Evolutionary conservation across 805 yeast genomes (phyloP), one percentile per base, ranked within the genome.

Genomic region (Zygosaccharomyces kombuchaensis): DNA sequence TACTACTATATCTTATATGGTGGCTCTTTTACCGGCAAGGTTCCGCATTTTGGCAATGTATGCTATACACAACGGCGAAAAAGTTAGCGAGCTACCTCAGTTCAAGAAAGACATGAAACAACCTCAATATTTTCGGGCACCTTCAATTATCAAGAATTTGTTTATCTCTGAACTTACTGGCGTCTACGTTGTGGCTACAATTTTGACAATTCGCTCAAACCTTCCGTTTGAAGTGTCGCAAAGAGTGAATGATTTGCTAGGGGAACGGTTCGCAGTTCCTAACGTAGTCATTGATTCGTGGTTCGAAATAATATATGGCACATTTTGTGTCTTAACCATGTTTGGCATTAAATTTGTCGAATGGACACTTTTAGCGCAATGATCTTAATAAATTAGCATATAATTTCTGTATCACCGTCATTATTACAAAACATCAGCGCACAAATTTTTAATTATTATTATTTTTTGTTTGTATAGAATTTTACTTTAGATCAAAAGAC

Each of bases 1-100:
- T 39, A 66, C 74, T 34, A 82, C 90, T 0, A 74, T 83, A 47
- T 73, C 77, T 34, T 81, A 82, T 27, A 63, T 82, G 12, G 58
- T 68, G 31, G 63, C 66, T 10, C 55, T 71, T 32, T 42, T 70
- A 6, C 75, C 75, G 2, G 48, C 64, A 7, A 62, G 63, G 34
- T 52, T 69, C n/a, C 66, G 65, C 30, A 46, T 56, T 4, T 39
- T 60, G 19, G 64, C 65, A 2, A 41, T 62, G 48, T 56, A 55
- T 48, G 59, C 64, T 1, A 51, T 62, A 43, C 54, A 56, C 25
- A 43, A 49, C 21, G 48, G 47, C n/a, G 53, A 51, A 12, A 38
- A 45, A 13, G 21, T 29, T 4, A 43, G 45, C 8, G 45, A 44
- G 7, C 50, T 63, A 16, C 66, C 67, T 4, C 47, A 40, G 9